These are phyloP conservation scores for Penicillium paxilli DNA, from an alignment of 495 filamentous ascomycete species.

Conservation along the genomic window DNA sequence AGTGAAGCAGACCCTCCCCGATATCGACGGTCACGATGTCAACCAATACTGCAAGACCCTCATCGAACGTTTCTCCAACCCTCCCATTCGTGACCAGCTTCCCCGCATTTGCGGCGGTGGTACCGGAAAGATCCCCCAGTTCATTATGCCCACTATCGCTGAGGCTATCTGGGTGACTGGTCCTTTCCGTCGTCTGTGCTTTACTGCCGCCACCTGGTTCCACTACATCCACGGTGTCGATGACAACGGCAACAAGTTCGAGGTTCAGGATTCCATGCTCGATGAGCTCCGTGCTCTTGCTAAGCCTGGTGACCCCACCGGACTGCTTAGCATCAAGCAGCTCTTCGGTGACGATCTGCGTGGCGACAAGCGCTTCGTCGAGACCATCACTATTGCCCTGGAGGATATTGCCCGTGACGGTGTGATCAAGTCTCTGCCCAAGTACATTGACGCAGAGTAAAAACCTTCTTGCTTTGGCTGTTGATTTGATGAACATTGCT, in stretches of 20 bases:
- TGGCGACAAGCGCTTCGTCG: slow-evolving; percentile 38
- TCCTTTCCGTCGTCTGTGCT: slow-evolving; percentile 46
- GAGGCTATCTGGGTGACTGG: slow-evolving; percentile 46
- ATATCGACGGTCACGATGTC: slow-evolving; percentile 45
- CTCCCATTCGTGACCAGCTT: slow-evolving; percentile 47
- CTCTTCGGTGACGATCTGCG: slow-evolving; percentile 50
- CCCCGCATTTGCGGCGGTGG: slow-evolving; percentile 46
- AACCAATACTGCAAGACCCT: slow-evolving; percentile 47
- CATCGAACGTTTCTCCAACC: slow-evolving; percentile 50
- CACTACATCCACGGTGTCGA: slow-evolving; percentile 44
- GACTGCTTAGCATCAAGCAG: slow-evolving; percentile 41
- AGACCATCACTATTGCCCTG: slow-evolving; percentile 39
- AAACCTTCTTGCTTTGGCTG: not conserved
- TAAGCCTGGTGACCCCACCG: slow-evolving; percentile 32
- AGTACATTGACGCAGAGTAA: slow-evolving; percentile 41
- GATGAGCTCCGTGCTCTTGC: slow-evolving; percentile 42
- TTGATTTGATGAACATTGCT: not conserved
- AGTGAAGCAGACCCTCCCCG: slow-evolving; percentile 45
- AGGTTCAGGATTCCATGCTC: slow-evolving; percentile 44
- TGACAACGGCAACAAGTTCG: slow-evolving; percentile 38
- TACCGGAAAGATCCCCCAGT: slow-evolving; percentile 51
- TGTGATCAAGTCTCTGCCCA: slow-evolving; percentile 42
- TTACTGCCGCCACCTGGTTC: slow-evolving; percentile 47
- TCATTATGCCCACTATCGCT: slow-evolving; percentile 52
- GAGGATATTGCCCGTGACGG: slow-evolving; percentile 44